phyloP scores from a whole-genome alignment of 2,329 filamentous ascomycete species.

The Furcasterigmium sp. region DNA sequence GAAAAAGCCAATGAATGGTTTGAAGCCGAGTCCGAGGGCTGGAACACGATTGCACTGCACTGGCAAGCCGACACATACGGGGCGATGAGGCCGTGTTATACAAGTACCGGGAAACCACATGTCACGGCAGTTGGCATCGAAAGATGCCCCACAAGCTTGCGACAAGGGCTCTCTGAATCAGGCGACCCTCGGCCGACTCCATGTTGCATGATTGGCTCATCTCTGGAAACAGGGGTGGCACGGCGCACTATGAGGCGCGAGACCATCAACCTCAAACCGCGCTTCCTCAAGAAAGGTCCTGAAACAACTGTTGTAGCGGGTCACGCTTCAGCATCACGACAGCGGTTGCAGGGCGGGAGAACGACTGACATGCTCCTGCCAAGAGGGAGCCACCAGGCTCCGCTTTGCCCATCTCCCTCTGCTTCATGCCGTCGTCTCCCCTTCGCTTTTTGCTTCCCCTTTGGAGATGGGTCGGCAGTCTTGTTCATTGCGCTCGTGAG shows the following conservation, averaged over 20 bases:
- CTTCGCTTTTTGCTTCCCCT: constrained; percentile 9
- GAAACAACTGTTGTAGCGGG: background rate
- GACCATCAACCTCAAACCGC: background rate
- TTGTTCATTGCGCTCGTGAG: background rate
- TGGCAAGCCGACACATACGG: no score
- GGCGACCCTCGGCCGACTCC: background rate
- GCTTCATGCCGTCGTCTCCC: constrained; percentile 1
- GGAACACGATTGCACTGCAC: no score
- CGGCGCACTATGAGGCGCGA: background rate
- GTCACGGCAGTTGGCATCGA: background rate
- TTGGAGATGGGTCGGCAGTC: no score
- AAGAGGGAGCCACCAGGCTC: background rate
- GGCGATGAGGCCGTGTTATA: no score
- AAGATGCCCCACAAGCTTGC: background rate
- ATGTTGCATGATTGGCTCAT: background rate
- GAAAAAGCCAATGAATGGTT: no score
- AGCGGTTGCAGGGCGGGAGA: no score
- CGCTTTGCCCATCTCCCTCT: background rate
- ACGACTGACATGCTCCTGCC: no score
- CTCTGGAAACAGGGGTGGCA: background rate
- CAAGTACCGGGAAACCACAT: no score
- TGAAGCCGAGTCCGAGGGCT: no score
- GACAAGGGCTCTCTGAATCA: background rate
- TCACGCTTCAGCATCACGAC: background rate
- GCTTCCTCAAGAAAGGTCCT: background rate